A percentile compares a stretch with the other conserved stretches of the same genome.
These are phyloP conservation scores for Elsinoe arachidis DNA, from an alignment of 2,329 filamentous ascomycete genomes.

Conservation along the genomic window DNA sequence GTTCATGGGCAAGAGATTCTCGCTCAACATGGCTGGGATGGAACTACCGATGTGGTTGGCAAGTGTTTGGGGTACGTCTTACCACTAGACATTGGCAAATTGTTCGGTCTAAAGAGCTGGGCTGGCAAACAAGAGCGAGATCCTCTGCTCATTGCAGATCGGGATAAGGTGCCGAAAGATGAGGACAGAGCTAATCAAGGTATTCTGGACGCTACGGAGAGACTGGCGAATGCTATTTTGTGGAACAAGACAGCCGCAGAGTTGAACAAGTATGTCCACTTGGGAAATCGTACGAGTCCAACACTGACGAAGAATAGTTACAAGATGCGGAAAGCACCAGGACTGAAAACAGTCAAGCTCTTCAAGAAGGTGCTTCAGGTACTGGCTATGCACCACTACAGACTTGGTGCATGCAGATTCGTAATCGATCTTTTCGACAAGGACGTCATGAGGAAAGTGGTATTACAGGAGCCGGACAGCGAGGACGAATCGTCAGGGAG, in stretches of 20 bases:
- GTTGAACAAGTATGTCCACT: constrained; percentile 51
- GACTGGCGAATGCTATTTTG: constrained; percentile 86
- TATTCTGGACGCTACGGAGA: constrained; percentile 75
- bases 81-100: constrained; percentile 64
- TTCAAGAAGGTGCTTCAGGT: constrained; percentile 81
- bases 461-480: constrained; percentile 61
- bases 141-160: neutral
- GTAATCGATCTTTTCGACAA: constrained; percentile 93
- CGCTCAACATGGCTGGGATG: constrained; percentile 84
- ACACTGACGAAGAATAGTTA: constrained; percentile 46
- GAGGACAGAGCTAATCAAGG: constrained; percentile 57
- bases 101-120: constrained; percentile 55
- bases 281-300: too few relatives aligned
- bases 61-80: constrained; percentile 81
- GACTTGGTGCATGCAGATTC: constrained; percentile 76
- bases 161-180: constrained; percentile 17
- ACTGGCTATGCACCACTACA: constrained; percentile 82
- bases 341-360: constrained; percentile 66
- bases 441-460: constrained; percentile 71
- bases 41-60: constrained; percentile 74
- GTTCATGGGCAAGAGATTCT: constrained; percentile 87
- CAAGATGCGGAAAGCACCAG: constrained; percentile 63
- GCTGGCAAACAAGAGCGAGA: neutral
- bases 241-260: constrained; percentile 81
- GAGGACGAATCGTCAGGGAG: constrained; percentile 21